Percentiles rank a stretch among this genome's conserved stretches.
phyloP scores from a whole-genome alignment of 495 filamentous ascomycete species.

The Neurospora intermedia region DNA sequence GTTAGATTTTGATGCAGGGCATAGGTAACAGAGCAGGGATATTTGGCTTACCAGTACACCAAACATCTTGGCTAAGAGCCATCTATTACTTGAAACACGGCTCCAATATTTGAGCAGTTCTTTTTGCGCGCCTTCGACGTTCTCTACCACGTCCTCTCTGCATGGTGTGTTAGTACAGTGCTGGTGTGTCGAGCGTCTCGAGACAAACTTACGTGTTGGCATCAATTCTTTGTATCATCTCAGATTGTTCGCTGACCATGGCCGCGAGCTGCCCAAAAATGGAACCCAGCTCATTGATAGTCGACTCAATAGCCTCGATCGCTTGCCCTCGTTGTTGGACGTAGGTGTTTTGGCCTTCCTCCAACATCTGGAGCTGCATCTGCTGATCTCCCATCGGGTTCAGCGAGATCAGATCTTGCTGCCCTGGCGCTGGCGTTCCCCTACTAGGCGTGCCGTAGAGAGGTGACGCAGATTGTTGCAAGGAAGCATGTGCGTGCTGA shows the following conservation, averaged over 20 bases:
- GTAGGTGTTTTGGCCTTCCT: conserved; percentile 81
- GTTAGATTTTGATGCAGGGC: not conserved
- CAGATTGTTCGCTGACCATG: conserved; percentile 95
- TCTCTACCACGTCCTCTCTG: conserved; percentile 76
- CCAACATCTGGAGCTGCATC: conserved; percentile 82
- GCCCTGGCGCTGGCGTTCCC: conserved; percentile 40
- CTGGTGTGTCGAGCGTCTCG: not conserved
- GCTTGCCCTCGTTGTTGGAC: conserved; percentile 90
- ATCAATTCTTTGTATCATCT: conserved; percentile 88
- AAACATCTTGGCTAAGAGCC: conserved; percentile 99
- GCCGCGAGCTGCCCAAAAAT: conserved; percentile 95
- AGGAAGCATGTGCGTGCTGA: conserved; percentile 47
- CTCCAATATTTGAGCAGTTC: conserved; percentile 96
- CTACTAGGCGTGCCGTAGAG: conserved; percentile 73
- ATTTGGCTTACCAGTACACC: conserved; percentile 55
- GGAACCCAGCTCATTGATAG: conserved; percentile 84
- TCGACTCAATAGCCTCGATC: conserved; percentile 92
- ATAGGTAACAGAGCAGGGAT: not conserved
- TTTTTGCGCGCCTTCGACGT: conserved; percentile 89
- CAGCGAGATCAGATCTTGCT: conserved; percentile 68
- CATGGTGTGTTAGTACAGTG: conserved; percentile 28
- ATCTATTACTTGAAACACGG: conserved; percentile 83
- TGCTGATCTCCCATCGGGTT: conserved; percentile 83
- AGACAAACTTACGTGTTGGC: conserved; percentile 56
- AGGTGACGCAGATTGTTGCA: conserved; percentile 64